Evolutionary conservation across 495 filamentous ascomycete genomes (phyloP).

Genomic region (Penicillium coffeae): DNA sequence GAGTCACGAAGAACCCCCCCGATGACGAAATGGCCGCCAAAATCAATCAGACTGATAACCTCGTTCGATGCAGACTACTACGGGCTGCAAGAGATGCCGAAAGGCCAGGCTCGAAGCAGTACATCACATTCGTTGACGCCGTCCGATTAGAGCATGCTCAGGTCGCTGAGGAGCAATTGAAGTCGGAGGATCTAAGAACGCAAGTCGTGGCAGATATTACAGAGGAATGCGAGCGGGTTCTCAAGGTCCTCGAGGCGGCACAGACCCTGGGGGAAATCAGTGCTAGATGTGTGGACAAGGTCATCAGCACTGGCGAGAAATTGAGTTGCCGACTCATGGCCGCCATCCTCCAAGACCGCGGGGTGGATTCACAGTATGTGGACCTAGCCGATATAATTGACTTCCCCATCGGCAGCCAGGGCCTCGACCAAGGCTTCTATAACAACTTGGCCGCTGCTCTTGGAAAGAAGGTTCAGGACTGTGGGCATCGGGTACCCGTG

Average conservation of each 20-base stretch:
- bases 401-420: constrained; percentile 51
- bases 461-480: constrained; percentile 62
- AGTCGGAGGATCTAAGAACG: constrained; percentile 54
- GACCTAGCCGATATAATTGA: constrained; percentile 76
- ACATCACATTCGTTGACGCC: constrained; percentile 65
- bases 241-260: constrained; percentile 57
- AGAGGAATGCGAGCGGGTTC: constrained; percentile 64
- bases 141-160: constrained; percentile 70
- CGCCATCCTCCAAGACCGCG: constrained; percentile 68
- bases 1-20: constrained; percentile 39
- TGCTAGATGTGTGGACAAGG: constrained; percentile 76
- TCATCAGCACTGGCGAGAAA: constrained; percentile 92
- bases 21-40: neutral
- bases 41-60: neutral
- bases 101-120: constrained; percentile 57
- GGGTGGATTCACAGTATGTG: constrained; percentile 79
- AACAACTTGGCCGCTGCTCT: constrained; percentile 60
- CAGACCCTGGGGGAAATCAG: constrained; percentile 67
- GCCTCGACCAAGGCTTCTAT: constrained; percentile 80
- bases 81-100: constrained; percentile 64
- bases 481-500: constrained; percentile 68
- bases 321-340: constrained; percentile 86
- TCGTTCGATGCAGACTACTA: constrained; percentile 50
- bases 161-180: constrained; percentile 61
- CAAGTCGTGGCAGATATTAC: constrained; percentile 59